Base-by-base conservation (phyloP, 805 yeast species). In the Candida pini region DNA sequence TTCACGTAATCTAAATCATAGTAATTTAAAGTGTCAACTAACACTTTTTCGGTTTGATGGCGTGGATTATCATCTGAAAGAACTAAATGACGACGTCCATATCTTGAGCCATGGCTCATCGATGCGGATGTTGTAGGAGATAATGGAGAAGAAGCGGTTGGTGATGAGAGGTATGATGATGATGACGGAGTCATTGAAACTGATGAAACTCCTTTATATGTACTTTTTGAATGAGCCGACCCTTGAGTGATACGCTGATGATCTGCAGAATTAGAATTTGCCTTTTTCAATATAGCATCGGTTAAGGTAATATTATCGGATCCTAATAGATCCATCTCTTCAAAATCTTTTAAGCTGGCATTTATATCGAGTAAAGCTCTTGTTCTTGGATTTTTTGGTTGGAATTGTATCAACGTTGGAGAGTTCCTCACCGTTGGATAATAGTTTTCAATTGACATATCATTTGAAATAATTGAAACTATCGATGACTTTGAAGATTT, bases 391-490 rank as follows among this genome's bases (percentile, higher is more conserved):
- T 61, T 49, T 13, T 48, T 48, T 0, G 89, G 78, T 5, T 49
- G 54, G 48, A 66, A 82, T 14, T 74, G 75, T 39, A 78, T 67
- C 26, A 81, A 52, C 37, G 76, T 63, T 18, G 86, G 75, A 4
- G 72, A 73, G 38, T 78, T 76, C 36, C 68, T 71, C 28, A 71
- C 63, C 4, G 90, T 83, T 5, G 92, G 94, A 47, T 83, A 83
- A 52, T 83, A 81, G 0, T 82, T 81, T 39, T 80, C 88, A 32
- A 76, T 30, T 1, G 60, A 53, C 30, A 51, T 50, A 28, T 47
- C 44, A 30, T 52, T 54, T 27, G 53, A 36, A 15, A 56, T 36
- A 13, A 55, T 55, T 2, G 63, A 58, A 2, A 54, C 50, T 7
- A 58, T 55, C 4, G 56, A 47, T 0, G 62, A 51, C 36, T 58